Percentiles rank a stretch among this genome's conserved stretches.
phyloP scores from a whole-genome alignment of 371 early-diverging fungal species.

The Ecytonucleospora hepatopenaei region DNA sequence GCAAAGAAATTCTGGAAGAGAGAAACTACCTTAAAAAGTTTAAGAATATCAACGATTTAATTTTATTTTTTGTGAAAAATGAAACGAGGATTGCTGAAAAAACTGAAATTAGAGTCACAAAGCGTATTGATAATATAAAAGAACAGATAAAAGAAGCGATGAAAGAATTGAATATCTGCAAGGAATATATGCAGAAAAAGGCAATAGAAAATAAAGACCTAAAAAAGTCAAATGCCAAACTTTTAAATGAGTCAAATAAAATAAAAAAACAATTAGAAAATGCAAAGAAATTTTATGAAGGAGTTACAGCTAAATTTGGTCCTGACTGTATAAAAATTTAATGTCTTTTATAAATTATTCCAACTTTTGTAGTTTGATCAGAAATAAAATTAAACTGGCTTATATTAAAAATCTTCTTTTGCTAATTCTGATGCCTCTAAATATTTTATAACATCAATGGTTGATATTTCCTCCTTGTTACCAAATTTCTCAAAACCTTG shows the following conservation, averaged over 20 bases:
- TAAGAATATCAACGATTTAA: neutral
- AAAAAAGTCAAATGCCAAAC: slow-evolving; percentile 33
- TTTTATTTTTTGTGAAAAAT: neutral
- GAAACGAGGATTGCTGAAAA: neutral
- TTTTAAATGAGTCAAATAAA: neutral
- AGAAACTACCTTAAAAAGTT: neutral
- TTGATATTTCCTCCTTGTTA: neutral
- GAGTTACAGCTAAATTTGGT: neutral
- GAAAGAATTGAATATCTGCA: slow-evolving; percentile 32
- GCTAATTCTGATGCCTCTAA: neutral
- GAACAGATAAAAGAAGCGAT: slow-evolving; percentile 46
- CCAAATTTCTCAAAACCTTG: slow-evolving; percentile 56
- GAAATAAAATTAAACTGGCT: no score
- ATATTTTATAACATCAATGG: neutral
- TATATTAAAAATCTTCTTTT: neutral
- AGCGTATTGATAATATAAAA: neutral
- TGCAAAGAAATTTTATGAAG: neutral
- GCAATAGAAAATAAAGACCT: slow-evolving; percentile 42
- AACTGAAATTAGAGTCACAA: neutral
- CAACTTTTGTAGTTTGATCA: no score
- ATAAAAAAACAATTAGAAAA: neutral
- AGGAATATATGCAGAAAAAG: slow-evolving; percentile 49
- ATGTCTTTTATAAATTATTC: neutral
- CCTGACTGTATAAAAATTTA: neutral
- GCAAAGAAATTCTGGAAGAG: neutral